These are phyloP conservation scores for Fusarium agapanthi DNA, from an alignment of 2,329 filamentous ascomycete species.

Conservation along the genomic window DNA sequence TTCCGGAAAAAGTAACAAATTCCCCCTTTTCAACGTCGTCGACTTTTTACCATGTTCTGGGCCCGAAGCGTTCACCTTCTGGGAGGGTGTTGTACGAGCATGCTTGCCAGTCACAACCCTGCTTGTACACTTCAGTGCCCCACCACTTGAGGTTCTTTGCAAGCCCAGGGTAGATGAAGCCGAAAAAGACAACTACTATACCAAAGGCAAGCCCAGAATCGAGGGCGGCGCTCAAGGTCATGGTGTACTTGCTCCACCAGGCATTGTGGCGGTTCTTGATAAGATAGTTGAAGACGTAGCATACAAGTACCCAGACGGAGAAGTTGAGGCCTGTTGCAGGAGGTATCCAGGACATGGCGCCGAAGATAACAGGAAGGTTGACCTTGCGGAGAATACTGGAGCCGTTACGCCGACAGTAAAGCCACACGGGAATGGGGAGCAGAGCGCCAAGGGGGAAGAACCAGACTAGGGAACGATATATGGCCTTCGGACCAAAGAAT, in stretches of 20 bases:
- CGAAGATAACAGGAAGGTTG: conserved; percentile 85
- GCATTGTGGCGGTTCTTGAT: conserved; percentile 73
- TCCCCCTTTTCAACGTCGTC: background rate
- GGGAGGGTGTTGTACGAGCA: conserved; percentile 74
- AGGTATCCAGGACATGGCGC: conserved; percentile 85
- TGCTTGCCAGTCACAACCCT: conserved; percentile 85
- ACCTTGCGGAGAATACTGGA: conserved; percentile 76
- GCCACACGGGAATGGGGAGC: conserved; percentile 78
- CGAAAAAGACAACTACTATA: conserved; percentile 86
- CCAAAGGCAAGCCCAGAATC: conserved; percentile 86
- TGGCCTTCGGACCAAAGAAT: conserved; percentile 80
- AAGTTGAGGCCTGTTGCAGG: conserved; percentile 89
- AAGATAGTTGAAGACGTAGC: conserved; percentile 83
- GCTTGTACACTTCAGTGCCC: conserved; percentile 87
- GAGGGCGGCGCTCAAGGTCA: conserved; percentile 84
- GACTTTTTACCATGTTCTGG: conserved; percentile 62
- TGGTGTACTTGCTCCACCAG: conserved; percentile 94
- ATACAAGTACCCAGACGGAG: conserved; percentile 85
- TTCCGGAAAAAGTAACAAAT: background rate
- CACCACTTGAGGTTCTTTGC: conserved; percentile 82
- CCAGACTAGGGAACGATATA: conserved; percentile 82
- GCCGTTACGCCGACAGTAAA: conserved; percentile 68
- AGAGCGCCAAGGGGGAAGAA: conserved; percentile 81
- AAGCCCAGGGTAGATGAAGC: conserved; percentile 82
- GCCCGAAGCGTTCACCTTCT: conserved; percentile 73